Percentiles rank a stretch among this genome's conserved stretches.
phyloP scores from a whole-genome alignment of 2,329 filamentous ascomycete genomes.

The Aschersonia sp. region DNA sequence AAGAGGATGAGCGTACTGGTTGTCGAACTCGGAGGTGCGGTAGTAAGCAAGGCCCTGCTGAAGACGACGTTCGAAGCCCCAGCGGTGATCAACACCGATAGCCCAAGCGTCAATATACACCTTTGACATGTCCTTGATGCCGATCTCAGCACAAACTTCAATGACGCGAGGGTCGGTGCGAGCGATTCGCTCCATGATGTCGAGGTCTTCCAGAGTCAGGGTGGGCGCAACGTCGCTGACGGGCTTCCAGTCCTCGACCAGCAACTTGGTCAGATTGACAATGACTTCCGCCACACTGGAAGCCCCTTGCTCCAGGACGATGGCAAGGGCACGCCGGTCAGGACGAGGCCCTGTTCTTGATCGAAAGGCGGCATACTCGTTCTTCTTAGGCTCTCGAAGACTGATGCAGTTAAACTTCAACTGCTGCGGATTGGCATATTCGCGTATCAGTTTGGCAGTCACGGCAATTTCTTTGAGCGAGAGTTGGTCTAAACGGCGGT shows the following conservation, averaged over 20 bases:
- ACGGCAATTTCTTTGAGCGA: slow-evolving; percentile 37
- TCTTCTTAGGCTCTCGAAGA: slow-evolving; percentile 49
- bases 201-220: slow-evolving; percentile 67
- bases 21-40: slow-evolving; percentile 55
- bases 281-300: slow-evolving; percentile 33
- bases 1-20: slow-evolving; percentile 43
- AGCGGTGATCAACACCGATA: slow-evolving; percentile 68
- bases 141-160: slow-evolving; percentile 59
- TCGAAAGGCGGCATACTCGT: slow-evolving; percentile 47
- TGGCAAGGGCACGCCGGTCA: slow-evolving; percentile 34
- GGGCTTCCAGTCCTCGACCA: slow-evolving; percentile 29
- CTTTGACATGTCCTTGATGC: slow-evolving; percentile 71
- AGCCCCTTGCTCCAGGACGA: slow-evolving; percentile 27
- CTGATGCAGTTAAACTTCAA: slow-evolving; percentile 48
- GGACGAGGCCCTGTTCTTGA: slow-evolving; percentile 29
- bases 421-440: slow-evolving; percentile 15
- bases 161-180: slow-evolving; percentile 60
- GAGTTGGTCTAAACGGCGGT: slow-evolving; percentile 29
- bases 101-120: slow-evolving; percentile 79
- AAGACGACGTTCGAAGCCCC: slow-evolving; percentile 54
- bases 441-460: slow-evolving; percentile 33
- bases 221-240: slow-evolving; percentile 30
- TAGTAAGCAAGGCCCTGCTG: slow-evolving; percentile 79
- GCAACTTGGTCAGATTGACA: slow-evolving; percentile 28
- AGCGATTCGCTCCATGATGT: slow-evolving; percentile 55